These are phyloP conservation scores for Blastobotrys malaysiensis DNA, from an alignment of 1,139 yeast species.

Conservation along the genomic window DNA sequence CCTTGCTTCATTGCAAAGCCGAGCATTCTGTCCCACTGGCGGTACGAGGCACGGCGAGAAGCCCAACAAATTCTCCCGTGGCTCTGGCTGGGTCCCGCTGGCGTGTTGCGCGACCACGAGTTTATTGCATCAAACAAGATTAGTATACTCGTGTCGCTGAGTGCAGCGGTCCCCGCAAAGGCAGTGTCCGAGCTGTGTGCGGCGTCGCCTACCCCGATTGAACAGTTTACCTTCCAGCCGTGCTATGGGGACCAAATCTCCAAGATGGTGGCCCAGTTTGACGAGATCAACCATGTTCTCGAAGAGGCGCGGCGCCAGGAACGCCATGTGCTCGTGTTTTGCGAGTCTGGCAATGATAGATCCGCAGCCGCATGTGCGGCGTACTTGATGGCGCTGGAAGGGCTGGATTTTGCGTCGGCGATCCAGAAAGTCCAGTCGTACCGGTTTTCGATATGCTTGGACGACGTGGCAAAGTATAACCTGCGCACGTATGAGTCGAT, in stretches of 20 bases:
- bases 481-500: constrained; percentile 24
- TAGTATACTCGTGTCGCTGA: constrained; percentile 22
- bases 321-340: constrained; percentile 23
- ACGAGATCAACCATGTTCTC: constrained; percentile 17
- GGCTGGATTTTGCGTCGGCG: constrained; percentile 21
- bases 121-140: constrained; percentile 25
- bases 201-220: not conserved
- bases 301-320: constrained; percentile 7
- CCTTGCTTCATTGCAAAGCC: constrained; percentile 27
- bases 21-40: constrained; percentile 26
- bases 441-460: constrained; percentile 28
- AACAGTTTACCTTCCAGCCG: not conserved
- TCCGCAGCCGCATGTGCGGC: constrained; percentile 31
- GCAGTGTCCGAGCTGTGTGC: not conserved
- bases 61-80: constrained; percentile 28
- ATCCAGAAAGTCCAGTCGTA: constrained; percentile 29
- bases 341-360: constrained; percentile 34
- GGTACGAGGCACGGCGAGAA: constrained; percentile 26
- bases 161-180: constrained; percentile 1
- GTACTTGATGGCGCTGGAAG: constrained; percentile 22
- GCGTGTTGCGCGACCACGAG: constrained; percentile 22
- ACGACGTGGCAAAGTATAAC: constrained; percentile 23
- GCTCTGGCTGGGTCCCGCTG: constrained; percentile 32
- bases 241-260: constrained; percentile 4
- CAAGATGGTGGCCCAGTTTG: constrained; percentile 19